Conservation (phyloP, 441 rosid genomes). For the Jatropha multifida region DNA sequence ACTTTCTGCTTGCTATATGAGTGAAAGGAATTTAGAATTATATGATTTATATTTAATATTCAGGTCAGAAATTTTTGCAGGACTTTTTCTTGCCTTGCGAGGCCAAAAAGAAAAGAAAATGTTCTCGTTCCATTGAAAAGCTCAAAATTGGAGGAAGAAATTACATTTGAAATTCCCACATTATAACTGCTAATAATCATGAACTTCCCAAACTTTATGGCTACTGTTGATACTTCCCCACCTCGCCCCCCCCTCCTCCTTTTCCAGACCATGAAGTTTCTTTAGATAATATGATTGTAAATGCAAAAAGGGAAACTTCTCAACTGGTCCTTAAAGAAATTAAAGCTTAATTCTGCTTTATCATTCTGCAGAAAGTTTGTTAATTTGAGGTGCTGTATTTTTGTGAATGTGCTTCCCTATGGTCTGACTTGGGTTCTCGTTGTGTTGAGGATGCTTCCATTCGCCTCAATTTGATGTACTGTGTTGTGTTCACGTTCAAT, state of each 20-base stretch:
- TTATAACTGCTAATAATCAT: background rate
- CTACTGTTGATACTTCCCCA: background rate
- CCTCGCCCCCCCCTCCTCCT: no score
- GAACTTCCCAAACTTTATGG: slow-evolving; percentile 1
- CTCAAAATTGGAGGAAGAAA: background rate
- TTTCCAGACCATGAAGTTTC: background rate
- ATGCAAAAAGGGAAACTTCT: background rate
- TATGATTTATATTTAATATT: background rate
- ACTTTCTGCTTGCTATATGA: background rate
- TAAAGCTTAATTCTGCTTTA: background rate
- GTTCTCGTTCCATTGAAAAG: background rate
- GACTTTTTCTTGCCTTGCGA: background rate
- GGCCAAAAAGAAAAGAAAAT: background rate
- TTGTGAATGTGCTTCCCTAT: background rate
- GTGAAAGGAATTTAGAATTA: background rate
- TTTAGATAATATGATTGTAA: background rate
- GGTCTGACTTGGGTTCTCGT: slow-evolving; percentile 8
- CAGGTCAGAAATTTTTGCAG: background rate
- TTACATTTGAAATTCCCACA: background rate
- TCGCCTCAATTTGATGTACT: background rate
- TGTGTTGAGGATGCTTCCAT: background rate
- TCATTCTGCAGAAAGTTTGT: background rate
- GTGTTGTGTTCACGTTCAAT: slow-evolving; percentile 19
- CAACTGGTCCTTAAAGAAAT: background rate
- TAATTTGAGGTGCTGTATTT: background rate